A percentile compares a stretch with the other conserved stretches of the same genome.
Evolutionary conservation across 352 stramenopile genomes (phyloP).

Genomic region (Pilasporangium apinafurcum): DNA sequence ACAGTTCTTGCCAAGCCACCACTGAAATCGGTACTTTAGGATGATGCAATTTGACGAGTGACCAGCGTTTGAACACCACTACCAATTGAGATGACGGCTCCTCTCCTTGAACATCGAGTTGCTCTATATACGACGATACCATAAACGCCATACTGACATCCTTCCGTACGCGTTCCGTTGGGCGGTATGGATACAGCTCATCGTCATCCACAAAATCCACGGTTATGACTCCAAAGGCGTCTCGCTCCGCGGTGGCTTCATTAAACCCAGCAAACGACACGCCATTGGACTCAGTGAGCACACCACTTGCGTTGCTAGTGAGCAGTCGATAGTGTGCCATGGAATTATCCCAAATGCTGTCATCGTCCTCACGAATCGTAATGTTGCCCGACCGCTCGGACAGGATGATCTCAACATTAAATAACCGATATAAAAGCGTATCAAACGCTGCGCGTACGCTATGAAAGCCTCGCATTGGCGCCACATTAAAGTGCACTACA

Average conservation of each 20-base stretch:
- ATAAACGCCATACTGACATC: slow-evolving; percentile 20
- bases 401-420: slow-evolving; percentile 56
- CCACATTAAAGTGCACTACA: slow-evolving; percentile 32
- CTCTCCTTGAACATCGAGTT: neutral
- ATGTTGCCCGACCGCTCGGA: slow-evolving; percentile 17
- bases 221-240: neutral
- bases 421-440: slow-evolving; percentile 28
- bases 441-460: slow-evolving; percentile 25
- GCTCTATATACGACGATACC: slow-evolving; percentile 10
- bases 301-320: neutral
- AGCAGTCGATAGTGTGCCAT: slow-evolving; percentile 3
- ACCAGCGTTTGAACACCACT: slow-evolving; percentile 25
- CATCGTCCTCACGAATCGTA: slow-evolving; percentile 7
- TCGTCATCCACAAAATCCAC: slow-evolving; percentile 8
- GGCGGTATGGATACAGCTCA: slow-evolving; percentile 9
- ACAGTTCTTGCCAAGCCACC: slow-evolving; percentile 21
- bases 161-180: slow-evolving; percentile 15
- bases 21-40: slow-evolving; percentile 12
- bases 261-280: slow-evolving; percentile 1
- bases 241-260: neutral
- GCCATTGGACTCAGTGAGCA: slow-evolving; percentile 1
- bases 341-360: neutral
- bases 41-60: slow-evolving; percentile 16
- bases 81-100: no score
- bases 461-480: slow-evolving; percentile 18